Base-by-base conservation (phyloP, 306 rosid species). In the Cicer judaicum region DNA sequence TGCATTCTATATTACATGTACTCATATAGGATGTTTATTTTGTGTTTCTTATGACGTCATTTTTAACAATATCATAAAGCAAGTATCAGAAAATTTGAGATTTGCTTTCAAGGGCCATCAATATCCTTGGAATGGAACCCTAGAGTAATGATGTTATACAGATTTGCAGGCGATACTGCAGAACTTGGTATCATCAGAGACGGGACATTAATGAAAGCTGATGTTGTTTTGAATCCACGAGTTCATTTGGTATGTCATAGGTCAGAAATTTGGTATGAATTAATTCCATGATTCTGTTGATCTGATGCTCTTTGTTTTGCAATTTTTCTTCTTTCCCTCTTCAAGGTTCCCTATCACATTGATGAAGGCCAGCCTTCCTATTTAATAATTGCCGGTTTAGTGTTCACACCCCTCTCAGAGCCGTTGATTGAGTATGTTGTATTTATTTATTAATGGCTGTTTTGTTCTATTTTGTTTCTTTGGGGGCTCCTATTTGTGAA, bases 361-460 rank as follows among this genome's bases (percentile, higher is more conserved):
- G 96, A 91, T 61, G 96, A 88, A 68, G 96, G 92, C 65, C 97
- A 87, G 79, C 98, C 98, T 68, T 92, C 99, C 68, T 94, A 94
- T 85, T 79, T 92, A 64, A 94, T 94, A 72, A 92, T 78, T 85
- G 96, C 97, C 16, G 98, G 97, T 67, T 90, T 94, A 85, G 99
- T 94, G 86, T 94, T 94, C 83, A 94, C 97, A 68, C 99, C 97
- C 50, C 97, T 94, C 62, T 94, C 99, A 3, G 99, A 92, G 75
- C 95, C 97, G 57, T 78, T 92, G 82, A 94, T 94, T 40, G 99
- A 88, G 99, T 94, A 94, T 64, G 97, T 79, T 47, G 11, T 7
- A 39, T 42, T 68, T 75, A 60, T 53, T 54, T 18, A 65, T 55
- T 29, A 18, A 72, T 53, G 65, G 68, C 70, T 13, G 39, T 39